A percentile compares a stretch with the other conserved stretches of the same genome.
Evolutionary conservation across 257 asterid species (phyloP).

Genomic region (Eustoma russellianum): DNA sequence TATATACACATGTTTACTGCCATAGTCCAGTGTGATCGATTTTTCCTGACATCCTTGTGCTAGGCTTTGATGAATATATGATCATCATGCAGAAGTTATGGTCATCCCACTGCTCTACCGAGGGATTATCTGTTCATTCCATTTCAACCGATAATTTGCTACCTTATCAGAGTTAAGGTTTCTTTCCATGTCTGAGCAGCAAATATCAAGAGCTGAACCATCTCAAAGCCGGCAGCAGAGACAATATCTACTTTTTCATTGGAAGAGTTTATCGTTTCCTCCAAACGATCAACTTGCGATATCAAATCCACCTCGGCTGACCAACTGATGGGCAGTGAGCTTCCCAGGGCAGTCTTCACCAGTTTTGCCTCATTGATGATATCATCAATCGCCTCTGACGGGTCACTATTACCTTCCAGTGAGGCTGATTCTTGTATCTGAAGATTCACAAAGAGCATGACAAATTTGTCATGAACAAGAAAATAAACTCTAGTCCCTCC

Average conservation of each 20-base stretch:
- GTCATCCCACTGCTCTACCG: too few relatives aligned
- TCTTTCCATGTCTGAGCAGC: slow-evolving; percentile 54
- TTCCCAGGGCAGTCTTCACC: slow-evolving; percentile 70
- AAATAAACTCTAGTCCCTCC: background rate
- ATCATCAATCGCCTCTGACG: slow-evolving; percentile 31
- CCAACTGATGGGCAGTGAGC: slow-evolving; percentile 85
- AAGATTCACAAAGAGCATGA: background rate
- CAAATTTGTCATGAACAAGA: too few relatives aligned
- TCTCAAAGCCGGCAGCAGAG: slow-evolving; percentile 82
- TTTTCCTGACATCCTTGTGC: too few relatives aligned
- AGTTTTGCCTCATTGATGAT: slow-evolving; percentile 58
- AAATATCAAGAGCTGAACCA: slow-evolving; percentile 82
- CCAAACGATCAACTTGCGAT: slow-evolving; percentile 15
- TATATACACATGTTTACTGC: too few relatives aligned
- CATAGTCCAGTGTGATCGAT: too few relatives aligned
- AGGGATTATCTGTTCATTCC: too few relatives aligned
- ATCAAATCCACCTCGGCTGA: slow-evolving; percentile 31
- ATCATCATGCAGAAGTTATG: too few relatives aligned
- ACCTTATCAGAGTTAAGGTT: background rate
- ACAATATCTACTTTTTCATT: slow-evolving; percentile 55
- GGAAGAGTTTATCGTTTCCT: slow-evolving; percentile 16
- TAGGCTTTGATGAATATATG: too few relatives aligned
- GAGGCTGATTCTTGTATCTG: slow-evolving; percentile 44
- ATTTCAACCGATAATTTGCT: too few relatives aligned
- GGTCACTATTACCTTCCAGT: slow-evolving; percentile 9